phyloP scores from a whole-genome alignment of 352 stramenopile genomes.

The Globisporangium camurandrum region DNA sequence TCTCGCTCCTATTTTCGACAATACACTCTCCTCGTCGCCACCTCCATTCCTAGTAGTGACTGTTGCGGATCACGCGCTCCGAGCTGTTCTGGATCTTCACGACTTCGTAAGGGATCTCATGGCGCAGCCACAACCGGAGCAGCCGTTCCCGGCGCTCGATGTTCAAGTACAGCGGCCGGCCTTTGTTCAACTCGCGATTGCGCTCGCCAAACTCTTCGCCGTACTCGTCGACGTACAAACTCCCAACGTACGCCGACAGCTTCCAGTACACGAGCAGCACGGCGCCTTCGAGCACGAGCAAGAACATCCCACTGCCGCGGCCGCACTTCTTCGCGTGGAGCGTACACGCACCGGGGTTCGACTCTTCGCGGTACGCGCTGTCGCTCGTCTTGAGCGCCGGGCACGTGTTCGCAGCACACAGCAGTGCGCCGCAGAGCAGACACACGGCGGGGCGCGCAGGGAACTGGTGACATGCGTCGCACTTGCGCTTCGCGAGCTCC shows the following conservation, averaged over 20 bases:
- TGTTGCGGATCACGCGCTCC: slow-evolving; percentile 84
- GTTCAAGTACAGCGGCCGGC: slow-evolving; percentile 75
- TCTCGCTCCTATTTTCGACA: neutral
- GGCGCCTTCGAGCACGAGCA: slow-evolving; percentile 76
- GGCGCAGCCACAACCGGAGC: slow-evolving; percentile 64
- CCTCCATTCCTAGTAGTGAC: slow-evolving; percentile 49
- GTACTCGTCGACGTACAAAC: slow-evolving; percentile 84
- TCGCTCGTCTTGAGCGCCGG: slow-evolving; percentile 52
- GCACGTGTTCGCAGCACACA: slow-evolving; percentile 79
- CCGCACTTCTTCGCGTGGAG: slow-evolving; percentile 83
- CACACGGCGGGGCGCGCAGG: slow-evolving; percentile 77
- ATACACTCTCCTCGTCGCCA: neutral
- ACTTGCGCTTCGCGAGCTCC: slow-evolving; percentile 75
- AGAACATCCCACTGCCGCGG: slow-evolving; percentile 72
- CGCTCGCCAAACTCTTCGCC: slow-evolving; percentile 83
- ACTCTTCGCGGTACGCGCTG: slow-evolving; percentile 72
- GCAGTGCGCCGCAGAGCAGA: slow-evolving; percentile 69
- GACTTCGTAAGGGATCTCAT: slow-evolving; percentile 83
- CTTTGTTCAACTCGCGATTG: slow-evolving; percentile 75
- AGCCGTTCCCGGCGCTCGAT: slow-evolving; percentile 59
- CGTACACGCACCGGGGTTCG: slow-evolving; percentile 75
- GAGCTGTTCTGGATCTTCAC: slow-evolving; percentile 87
- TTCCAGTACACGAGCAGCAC: slow-evolving; percentile 86
- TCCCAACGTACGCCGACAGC: slow-evolving; percentile 73
- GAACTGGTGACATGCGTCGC: slow-evolving; percentile 67